Percentiles rank a stretch among this genome's conserved stretches.
These are phyloP conservation scores for Salix purpurea DNA, from an alignment of 345 rosid genomes.

Conservation along the genomic window DNA sequence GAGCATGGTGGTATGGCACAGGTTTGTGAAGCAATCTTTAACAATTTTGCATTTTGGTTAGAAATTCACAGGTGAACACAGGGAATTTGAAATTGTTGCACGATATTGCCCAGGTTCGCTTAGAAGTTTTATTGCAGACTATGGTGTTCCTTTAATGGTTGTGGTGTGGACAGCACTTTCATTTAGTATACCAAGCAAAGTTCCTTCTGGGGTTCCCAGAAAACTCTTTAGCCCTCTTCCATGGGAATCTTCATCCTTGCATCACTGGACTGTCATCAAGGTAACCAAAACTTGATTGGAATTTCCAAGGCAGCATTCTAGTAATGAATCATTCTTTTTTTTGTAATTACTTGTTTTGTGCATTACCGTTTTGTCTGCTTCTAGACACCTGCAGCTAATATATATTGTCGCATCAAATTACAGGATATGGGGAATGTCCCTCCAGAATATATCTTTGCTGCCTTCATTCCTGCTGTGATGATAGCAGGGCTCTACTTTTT, in stretches of 20 bases:
- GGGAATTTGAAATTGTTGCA: not conserved
- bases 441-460: constrained; percentile 54
- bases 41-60: not conserved
- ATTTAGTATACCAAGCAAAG: constrained; percentile 37
- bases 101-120: constrained; percentile 36
- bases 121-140: constrained; percentile 69
- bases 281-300: constrained; percentile 18
- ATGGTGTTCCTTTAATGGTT: constrained; percentile 87
- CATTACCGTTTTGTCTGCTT: not conserved
- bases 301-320: too few species aligned
- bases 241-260: constrained; percentile 52
- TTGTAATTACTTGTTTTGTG: not conserved
- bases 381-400: too few species aligned
- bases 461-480: constrained; percentile 75
- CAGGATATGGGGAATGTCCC: constrained; percentile 80
- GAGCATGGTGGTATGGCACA: constrained; percentile 70
- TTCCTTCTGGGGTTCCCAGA: constrained; percentile 75
- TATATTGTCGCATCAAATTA: not conserved
- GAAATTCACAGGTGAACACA: not conserved
- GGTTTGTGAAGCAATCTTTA: constrained; percentile 32
- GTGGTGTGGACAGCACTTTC: constrained; percentile 72
- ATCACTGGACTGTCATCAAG: constrained; percentile 76
- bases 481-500: constrained; percentile 77
- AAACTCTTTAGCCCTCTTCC: constrained; percentile 72
- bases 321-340: not conserved